Evolutionary conservation across 2,329 filamentous ascomycete genomes (phyloP).

Genomic region (Beauveria sp.): DNA sequence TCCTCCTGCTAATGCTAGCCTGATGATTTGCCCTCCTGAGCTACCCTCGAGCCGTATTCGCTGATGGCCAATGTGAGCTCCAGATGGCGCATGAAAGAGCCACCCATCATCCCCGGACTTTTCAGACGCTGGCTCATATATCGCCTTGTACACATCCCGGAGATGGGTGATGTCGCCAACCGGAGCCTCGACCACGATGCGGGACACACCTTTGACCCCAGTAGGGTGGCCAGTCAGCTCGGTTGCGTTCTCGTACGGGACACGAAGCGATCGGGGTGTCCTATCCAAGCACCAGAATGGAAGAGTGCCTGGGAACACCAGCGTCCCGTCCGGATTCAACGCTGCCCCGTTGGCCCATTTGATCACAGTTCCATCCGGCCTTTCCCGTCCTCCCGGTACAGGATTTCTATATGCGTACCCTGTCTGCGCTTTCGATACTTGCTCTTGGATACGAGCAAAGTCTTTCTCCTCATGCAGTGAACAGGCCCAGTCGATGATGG

Average conservation of each 20-base stretch:
- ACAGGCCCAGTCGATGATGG: constrained; percentile 54
- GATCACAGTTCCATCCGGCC: constrained; percentile 47
- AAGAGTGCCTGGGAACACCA: constrained; percentile 37
- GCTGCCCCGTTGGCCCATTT: constrained; percentile 51
- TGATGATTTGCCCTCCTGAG: constrained; percentile 7
- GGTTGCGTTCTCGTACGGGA: constrained; percentile 32
- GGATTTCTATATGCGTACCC: constrained; percentile 41
- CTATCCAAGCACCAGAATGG: constrained; percentile 63
- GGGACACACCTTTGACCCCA: constrained; percentile 42
- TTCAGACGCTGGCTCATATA: constrained; percentile 15
- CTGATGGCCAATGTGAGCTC: constrained; percentile 9
- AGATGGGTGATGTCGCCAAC: constrained; percentile 15
- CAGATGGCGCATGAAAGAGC: constrained; percentile 14
- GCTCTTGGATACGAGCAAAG: constrained; percentile 30
- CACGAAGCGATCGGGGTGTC: constrained; percentile 46
- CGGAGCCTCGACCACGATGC: constrained; percentile 31
- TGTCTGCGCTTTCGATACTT: constrained; percentile 24
- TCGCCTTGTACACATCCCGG: constrained; percentile 21
- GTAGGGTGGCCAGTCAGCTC: constrained; percentile 37
- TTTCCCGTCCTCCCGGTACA: constrained; percentile 42
- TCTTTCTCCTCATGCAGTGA: constrained; percentile 30
- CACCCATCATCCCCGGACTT: not conserved
- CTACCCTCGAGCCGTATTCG: not conserved
- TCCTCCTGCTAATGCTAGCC: constrained; percentile 13
- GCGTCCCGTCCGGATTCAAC: constrained; percentile 17